A percentile compares a stretch with the other conserved stretches of the same genome.
Conservation (phyloP, 176 grass and related monocot genomes). For the Oryza officinalis region DNA sequence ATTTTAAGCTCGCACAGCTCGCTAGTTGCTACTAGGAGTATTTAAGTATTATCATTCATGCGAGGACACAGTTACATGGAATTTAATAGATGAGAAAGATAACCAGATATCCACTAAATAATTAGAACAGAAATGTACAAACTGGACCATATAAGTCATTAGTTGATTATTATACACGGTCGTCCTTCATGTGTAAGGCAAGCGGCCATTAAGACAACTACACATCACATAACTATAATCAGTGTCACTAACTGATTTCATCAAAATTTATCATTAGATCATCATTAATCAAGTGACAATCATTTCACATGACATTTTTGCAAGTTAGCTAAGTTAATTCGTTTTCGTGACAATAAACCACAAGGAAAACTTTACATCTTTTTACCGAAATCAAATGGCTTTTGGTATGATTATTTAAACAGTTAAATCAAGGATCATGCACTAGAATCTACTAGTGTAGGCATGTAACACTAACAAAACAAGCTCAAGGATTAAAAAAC, state of each 20-base stretch:
- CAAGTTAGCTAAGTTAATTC: slow-evolving; percentile 6
- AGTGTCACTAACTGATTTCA: not conserved
- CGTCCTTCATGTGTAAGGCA: not conserved
- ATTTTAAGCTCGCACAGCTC: not conserved
- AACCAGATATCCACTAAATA: not conserved
- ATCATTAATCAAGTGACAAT: slow-evolving; percentile 2
- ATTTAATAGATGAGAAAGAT: not conserved
- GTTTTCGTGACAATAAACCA: slow-evolving; percentile 4
- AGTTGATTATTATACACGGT: not conserved
- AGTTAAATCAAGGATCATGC: not conserved
- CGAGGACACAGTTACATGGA: not conserved
- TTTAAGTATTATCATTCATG: not conserved
- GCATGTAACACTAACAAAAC: not conserved
- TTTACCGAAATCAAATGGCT: slow-evolving; percentile 1
- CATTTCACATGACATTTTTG: not conserved
- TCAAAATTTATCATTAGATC: not conserved
- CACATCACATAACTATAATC: not conserved
- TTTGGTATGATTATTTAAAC: slow-evolving; percentile 30
- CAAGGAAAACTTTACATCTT: not conserved
- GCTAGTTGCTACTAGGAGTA: not conserved
- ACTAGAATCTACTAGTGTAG: slow-evolving; percentile 25
- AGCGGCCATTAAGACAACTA: not conserved
- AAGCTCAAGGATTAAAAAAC: not conserved
- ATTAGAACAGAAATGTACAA: slow-evolving; percentile 2
- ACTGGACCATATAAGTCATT: slow-evolving; percentile 11